Evolutionary conservation across 2,329 filamentous ascomycete genomes (phyloP).

Genomic region (Microascus cirrosus): DNA sequence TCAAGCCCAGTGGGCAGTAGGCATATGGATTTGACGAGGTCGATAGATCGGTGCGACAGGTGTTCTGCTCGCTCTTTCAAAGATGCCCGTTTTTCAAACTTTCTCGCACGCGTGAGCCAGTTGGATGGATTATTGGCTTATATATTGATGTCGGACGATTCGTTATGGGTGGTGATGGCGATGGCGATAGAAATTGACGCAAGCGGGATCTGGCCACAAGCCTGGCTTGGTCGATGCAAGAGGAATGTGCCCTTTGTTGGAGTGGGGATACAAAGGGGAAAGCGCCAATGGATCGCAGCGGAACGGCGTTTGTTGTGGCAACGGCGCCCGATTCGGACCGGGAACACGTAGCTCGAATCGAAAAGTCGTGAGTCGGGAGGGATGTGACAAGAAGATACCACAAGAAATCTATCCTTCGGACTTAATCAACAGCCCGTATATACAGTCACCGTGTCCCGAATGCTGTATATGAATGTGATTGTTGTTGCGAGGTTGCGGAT

Average conservation of each 20-base stretch:
- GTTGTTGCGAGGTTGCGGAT: neutral
- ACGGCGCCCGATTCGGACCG: neutral
- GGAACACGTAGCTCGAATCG: neutral
- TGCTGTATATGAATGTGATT: neutral
- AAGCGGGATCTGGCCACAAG: neutral
- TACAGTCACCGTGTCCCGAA: neutral
- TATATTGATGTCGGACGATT: neutral
- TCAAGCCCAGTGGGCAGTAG: neutral
- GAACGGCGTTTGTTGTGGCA: neutral
- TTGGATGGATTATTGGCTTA: neutral
- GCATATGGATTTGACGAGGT: neutral
- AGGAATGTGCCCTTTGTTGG: neutral
- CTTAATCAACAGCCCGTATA: neutral
- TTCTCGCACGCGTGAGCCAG: neutral
- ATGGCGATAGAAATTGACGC: neutral
- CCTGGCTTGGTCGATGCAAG: neutral
- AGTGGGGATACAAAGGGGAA: neutral
- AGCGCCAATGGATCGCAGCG: neutral
- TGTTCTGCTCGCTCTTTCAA: neutral
- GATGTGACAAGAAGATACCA: neutral
- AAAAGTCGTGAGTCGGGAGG: neutral
- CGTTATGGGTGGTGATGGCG: neutral
- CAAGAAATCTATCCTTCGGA: neutral
- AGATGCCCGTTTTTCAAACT: neutral
- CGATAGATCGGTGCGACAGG: neutral